These are phyloP conservation scores for Talaromyces sp. DNA, from an alignment of 2,329 filamentous ascomycete genomes.

Conservation along the genomic window DNA sequence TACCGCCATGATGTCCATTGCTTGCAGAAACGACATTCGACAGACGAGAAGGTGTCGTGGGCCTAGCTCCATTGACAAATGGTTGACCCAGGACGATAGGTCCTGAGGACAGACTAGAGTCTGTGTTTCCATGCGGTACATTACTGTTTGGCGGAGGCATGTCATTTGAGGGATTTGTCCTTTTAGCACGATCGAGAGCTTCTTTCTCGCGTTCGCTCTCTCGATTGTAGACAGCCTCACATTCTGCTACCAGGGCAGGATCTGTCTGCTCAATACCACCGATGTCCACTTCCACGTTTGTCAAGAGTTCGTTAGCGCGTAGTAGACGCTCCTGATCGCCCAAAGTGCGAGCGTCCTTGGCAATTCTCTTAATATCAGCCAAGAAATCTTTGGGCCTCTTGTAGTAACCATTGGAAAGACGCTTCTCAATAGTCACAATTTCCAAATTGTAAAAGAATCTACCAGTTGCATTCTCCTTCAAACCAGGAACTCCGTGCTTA, in stretches of 20 bases:
- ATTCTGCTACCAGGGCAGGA: conserved; percentile 64
- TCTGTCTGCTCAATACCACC: conserved; percentile 65
- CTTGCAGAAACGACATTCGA: conserved; percentile 47
- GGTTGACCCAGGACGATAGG: conserved; percentile 62
- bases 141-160: conserved; percentile 49
- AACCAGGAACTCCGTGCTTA: conserved; percentile 69
- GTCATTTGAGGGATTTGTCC: conserved; percentile 40
- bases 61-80: conserved; percentile 54
- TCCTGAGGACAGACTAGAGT: conserved; percentile 48
- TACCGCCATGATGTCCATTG: conserved; percentile 52
- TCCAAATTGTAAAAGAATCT: conserved; percentile 97
- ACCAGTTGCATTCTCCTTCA: conserved; percentile 68
- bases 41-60: conserved; percentile 55
- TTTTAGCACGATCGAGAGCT: conserved; percentile 54
- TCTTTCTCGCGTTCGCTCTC: conserved; percentile 66
- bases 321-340: conserved; percentile 80
- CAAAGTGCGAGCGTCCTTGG: conserved; percentile 75
- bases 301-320: conserved; percentile 84
- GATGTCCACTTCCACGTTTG: conserved; percentile 93
- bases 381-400: conserved; percentile 85
- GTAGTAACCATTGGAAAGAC: conserved; percentile 96
- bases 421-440: conserved; percentile 86
- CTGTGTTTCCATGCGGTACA: conserved; percentile 50
- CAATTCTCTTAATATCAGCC: conserved; percentile 77
- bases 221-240: conserved; percentile 73